Evolutionary conservation across 2,329 filamentous ascomycete species (phyloP).

Genomic region (Fusarium scirpi): DNA sequence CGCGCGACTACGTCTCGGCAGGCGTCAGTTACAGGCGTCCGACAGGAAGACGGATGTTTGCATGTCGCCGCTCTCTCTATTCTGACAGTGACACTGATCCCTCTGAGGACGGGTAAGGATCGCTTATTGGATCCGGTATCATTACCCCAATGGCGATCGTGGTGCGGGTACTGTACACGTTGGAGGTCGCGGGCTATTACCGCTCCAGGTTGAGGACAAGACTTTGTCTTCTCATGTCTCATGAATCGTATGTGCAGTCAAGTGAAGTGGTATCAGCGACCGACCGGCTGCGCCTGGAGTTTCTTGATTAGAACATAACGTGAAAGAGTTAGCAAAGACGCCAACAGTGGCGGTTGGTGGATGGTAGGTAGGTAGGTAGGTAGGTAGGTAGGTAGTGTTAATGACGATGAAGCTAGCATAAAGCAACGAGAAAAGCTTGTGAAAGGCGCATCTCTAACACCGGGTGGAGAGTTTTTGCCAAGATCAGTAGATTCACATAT

Average conservation of each 20-base stretch:
- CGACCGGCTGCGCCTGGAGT: slow-evolving; percentile 17
- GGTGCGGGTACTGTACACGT: slow-evolving; percentile 35
- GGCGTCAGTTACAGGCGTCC: slow-evolving; percentile 40
- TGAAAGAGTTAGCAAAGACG: slow-evolving; percentile 3
- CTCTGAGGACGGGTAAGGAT: slow-evolving; percentile 16
- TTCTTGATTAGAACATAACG: slow-evolving; percentile 9
- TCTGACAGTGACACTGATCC: slow-evolving; percentile 19
- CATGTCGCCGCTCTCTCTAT: neutral
- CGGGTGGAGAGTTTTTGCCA: slow-evolving; percentile 21
- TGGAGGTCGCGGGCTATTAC: slow-evolving; percentile 11
- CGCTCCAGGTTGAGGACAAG: neutral
- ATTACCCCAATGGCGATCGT: slow-evolving; percentile 36
- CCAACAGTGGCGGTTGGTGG: slow-evolving; percentile 4
- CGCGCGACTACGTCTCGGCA: slow-evolving; percentile 30
- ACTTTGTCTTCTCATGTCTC: neutral
- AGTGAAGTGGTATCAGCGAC: slow-evolving; percentile 4
- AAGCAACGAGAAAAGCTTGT: slow-evolving; percentile 16
- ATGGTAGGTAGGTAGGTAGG: neutral
- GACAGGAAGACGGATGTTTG: slow-evolving; percentile 16
- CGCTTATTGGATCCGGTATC: slow-evolving; percentile 33
- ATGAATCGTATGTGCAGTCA: slow-evolving; percentile 4
- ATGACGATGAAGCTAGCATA: slow-evolving; percentile 7
- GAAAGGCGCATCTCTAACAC: slow-evolving; percentile 6
- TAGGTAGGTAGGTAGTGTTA: neutral
- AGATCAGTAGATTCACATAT: slow-evolving; percentile 11